Evolutionary conservation across 192 early-diverging fungal genomes (phyloP).

Genomic region (Fimicolochytrium jonesii): DNA sequence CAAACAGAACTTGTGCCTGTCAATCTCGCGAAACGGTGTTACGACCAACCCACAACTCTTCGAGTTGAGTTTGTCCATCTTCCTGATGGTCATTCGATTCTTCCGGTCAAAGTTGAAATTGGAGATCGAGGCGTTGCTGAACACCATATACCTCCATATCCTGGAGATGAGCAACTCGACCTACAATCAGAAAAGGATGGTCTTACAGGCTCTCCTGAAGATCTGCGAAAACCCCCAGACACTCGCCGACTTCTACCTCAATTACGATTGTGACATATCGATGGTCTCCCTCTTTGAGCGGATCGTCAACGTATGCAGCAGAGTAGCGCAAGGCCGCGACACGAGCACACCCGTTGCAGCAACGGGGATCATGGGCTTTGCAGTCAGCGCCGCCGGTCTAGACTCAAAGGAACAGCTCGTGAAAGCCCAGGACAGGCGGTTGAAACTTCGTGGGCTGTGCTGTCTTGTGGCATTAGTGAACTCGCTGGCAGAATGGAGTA

Average conservation of each 20-base stretch:
- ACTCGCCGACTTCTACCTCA: slow-evolving; percentile 55
- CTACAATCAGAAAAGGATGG: slow-evolving; percentile 49
- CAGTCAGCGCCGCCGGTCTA: slow-evolving; percentile 30
- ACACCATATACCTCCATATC: slow-evolving; percentile 55
- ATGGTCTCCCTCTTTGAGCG: slow-evolving; percentile 49
- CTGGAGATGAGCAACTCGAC: slow-evolving; percentile 60
- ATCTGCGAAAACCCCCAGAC: slow-evolving; percentile 55
- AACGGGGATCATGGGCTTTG: slow-evolving; percentile 29
- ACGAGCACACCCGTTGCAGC: background rate
- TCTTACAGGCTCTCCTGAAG: slow-evolving; percentile 52
- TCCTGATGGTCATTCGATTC: slow-evolving; percentile 48
- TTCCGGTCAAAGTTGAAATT: slow-evolving; percentile 47
- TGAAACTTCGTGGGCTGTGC: slow-evolving; percentile 36
- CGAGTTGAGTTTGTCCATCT: slow-evolving; percentile 54
- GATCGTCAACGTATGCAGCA: slow-evolving; percentile 42
- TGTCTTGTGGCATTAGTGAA: slow-evolving; percentile 48
- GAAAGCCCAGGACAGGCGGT: slow-evolving; percentile 38
- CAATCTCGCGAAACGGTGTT: slow-evolving; percentile 51
- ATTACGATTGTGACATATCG: slow-evolving; percentile 59
- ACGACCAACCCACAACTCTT: slow-evolving; percentile 55
- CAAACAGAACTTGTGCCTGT: slow-evolving; percentile 37
- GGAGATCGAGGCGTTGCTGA: slow-evolving; percentile 60
- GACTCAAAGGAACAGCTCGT: slow-evolving; percentile 36
- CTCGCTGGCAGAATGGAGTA: slow-evolving; percentile 50
- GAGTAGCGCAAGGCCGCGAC: slow-evolving; percentile 41